Conservation (phyloP, 2,329 filamentous ascomycete species). For the Chaetomiaceae sp. region DNA sequence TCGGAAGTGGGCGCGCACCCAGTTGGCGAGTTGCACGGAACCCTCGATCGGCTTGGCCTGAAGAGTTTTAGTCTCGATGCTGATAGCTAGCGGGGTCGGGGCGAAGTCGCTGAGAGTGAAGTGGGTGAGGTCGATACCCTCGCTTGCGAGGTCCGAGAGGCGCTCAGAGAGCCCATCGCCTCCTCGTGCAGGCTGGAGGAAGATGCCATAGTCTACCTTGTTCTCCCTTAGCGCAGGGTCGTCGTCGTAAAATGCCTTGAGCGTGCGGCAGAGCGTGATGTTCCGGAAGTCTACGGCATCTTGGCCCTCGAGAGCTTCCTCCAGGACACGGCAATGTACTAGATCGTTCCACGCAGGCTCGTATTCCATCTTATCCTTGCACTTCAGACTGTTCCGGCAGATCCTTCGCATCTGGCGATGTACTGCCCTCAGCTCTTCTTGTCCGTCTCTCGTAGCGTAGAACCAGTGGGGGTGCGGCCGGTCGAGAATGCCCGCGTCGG, state of each 20-base stretch:
- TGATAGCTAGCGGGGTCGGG: constrained; percentile 8
- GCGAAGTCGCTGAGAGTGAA: constrained; percentile 9
- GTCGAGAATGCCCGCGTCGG: constrained; percentile 1
- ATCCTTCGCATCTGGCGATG: constrained; percentile 9
- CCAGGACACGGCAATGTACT: constrained; percentile 6
- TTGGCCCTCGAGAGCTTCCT: constrained; percentile 8
- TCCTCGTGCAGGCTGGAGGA: constrained; percentile 4
- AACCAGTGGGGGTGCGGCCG: constrained; percentile 6
- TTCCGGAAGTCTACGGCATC: constrained; percentile 7
- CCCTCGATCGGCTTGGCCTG: constrained; percentile 3
- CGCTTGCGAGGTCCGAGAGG: constrained; percentile 7
- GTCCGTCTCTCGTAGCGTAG: constrained; percentile 5
- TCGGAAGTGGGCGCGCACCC: constrained; percentile 11
- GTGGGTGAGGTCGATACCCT: constrained; percentile 6
- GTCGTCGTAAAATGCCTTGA: constrained; percentile 4
- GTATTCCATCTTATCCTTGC: constrained; percentile 3
- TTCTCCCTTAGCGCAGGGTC: constrained; percentile 9
- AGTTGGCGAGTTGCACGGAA: constrained; percentile 9
- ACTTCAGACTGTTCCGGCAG: constrained; percentile 5
- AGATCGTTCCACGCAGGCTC: constrained; percentile 9
- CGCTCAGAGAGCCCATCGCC: constrained; percentile 3
- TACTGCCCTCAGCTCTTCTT: constrained; percentile 1
- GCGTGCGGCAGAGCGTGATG: constrained; percentile 7
- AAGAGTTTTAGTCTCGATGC: constrained; percentile 11
- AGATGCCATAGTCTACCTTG: constrained; percentile 9